phyloP scores from a whole-genome alignment of 768 basidiomycete species.

The Boletellus ananiceps region DNA sequence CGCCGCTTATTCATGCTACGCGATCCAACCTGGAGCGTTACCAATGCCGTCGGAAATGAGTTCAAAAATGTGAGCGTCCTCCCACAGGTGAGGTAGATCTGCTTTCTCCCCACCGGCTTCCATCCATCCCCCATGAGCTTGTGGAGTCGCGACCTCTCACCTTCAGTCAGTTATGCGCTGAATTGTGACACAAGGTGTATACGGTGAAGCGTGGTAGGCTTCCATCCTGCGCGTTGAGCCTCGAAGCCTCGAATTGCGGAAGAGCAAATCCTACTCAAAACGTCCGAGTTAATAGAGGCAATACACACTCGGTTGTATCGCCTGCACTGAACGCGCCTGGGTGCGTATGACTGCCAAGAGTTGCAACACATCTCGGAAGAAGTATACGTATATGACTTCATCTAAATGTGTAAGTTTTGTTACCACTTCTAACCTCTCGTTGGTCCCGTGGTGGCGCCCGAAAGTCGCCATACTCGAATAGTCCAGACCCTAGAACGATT shows the following conservation, averaged over 20 bases:
- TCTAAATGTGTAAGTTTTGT: constrained; percentile 68
- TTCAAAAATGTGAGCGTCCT: not conserved
- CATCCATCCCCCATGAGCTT: not conserved
- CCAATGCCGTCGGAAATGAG: constrained; percentile 6
- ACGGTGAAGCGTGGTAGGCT: not conserved
- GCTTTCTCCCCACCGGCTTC: constrained; percentile 3
- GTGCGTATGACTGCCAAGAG: not conserved
- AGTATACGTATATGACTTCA: constrained; percentile 25
- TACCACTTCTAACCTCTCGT: constrained; percentile 63
- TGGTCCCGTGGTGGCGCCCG: constrained; percentile 61
- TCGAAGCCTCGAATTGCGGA: constrained; percentile 11
- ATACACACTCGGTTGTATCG: not conserved
- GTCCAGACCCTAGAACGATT: constrained; percentile 33
- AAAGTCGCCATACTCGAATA: constrained; percentile 49
- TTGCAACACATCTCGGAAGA: constrained; percentile 3
- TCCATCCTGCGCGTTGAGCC: not conserved
- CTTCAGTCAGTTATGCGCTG: not conserved
- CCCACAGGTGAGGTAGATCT: constrained; percentile 17
- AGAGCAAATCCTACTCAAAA: constrained; percentile 23
- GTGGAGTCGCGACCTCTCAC: constrained; percentile 4
- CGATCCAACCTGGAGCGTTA: not conserved
- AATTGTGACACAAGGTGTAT: not conserved
- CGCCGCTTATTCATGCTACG: not conserved
- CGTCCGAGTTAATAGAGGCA: constrained; percentile 10
- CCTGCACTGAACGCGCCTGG: constrained; percentile 12